A percentile compares a stretch with the other conserved stretches of the same genome.
Evolutionary conservation across 139 green algal genomes (phyloP).

Genomic region (Prasinococcaceae sp.): DNA sequence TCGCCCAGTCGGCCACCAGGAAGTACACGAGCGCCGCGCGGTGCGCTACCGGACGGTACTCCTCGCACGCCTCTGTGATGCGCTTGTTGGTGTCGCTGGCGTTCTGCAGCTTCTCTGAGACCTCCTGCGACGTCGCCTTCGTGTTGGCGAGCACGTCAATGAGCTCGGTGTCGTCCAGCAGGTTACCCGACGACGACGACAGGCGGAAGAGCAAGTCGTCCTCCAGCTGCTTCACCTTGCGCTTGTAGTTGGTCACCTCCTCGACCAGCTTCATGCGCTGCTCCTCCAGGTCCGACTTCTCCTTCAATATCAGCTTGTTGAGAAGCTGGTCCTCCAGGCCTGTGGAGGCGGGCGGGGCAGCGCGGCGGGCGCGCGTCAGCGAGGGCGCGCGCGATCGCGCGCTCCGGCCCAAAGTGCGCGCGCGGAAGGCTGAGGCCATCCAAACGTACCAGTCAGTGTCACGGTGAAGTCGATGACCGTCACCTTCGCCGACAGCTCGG

Average conservation of each 20-base stretch:
- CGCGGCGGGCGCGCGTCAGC: too few relatives aligned
- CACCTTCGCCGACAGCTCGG: constrained; percentile 68
- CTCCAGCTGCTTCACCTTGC: constrained; percentile 88
- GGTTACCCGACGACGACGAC: constrained; percentile 67
- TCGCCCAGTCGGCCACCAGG: constrained; percentile 76
- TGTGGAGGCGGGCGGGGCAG: too few relatives aligned
- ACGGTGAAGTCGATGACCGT: constrained; percentile 94
- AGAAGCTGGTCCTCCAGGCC: constrained; percentile 93
- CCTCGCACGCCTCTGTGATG: constrained; percentile 87
- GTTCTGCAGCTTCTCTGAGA: constrained; percentile 69
- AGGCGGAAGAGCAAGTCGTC: constrained; percentile 79
- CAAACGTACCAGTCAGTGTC: constrained; percentile 62
- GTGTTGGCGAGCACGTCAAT: constrained; percentile 84
- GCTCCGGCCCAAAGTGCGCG: too few relatives aligned
- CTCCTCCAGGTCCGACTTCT: constrained; percentile 90
- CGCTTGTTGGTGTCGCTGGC: constrained; percentile 78
- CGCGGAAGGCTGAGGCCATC: too few relatives aligned
- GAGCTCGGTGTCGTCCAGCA: constrained; percentile 90
- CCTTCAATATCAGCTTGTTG: constrained; percentile 80
- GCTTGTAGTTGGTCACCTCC: constrained; percentile 75
- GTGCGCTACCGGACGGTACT: constrained; percentile 80
- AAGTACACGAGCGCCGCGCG: constrained; percentile 85
- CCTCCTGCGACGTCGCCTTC: constrained; percentile 77
- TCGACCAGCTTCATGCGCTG: constrained; percentile 70
- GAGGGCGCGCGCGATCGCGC: too few relatives aligned